Base-by-base conservation (phyloP, 163 green algal species). In the Coccomyxa subellipsoidea region DNA sequence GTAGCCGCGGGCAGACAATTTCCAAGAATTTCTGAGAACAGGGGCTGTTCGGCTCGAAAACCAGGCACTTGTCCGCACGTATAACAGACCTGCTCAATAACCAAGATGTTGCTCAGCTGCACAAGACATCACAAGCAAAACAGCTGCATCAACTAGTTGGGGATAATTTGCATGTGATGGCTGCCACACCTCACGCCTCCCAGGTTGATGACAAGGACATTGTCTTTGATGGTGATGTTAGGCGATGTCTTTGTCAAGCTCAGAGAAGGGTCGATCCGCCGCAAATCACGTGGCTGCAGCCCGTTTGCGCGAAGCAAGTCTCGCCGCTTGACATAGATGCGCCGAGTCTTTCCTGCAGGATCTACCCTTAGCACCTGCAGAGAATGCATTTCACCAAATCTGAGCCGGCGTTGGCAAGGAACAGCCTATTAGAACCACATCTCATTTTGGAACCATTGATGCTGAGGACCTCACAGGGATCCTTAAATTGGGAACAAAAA, bases 161-260 rank as follows among this genome's bases (percentile, higher is more conserved):
- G n/a, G n/a, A n/a, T n/a, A n/a, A n/a, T n/a, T n/a, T n/a, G n/a
- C n/a, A n/a, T n/a, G n/a, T n/a, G n/a, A n/a, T n/a, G n/a, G n/a
- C n/a, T n/a, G n/a, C 32, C 85, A 36, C 80, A 96, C 92, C 94
- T 88, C 40, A 98, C 89, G 37, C 94, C 95, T 0, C 95, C 95
- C 38, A 99, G 85, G 88, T 98, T 98, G 47, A 99, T 85, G 82
- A 99, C 90, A 69, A 99, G 87, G n/a, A 92, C 93, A 59, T 96
- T 91, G 71, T 98, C 96, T 79, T 97, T 96, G 78, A 98, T 92
- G 31, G 90, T 94, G 78, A 98, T 93, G 80, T 85, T 92, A 37
- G 93, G 90, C 0, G 91, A 93, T 21, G 92, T 94, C 80, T 96
- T 96, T 34, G 89, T 95, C 80, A 93, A 90, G 69, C 92, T 91